phyloP scores from a whole-genome alignment of 371 early-diverging fungal species.

The Saksenaea vasiformis region DNA sequence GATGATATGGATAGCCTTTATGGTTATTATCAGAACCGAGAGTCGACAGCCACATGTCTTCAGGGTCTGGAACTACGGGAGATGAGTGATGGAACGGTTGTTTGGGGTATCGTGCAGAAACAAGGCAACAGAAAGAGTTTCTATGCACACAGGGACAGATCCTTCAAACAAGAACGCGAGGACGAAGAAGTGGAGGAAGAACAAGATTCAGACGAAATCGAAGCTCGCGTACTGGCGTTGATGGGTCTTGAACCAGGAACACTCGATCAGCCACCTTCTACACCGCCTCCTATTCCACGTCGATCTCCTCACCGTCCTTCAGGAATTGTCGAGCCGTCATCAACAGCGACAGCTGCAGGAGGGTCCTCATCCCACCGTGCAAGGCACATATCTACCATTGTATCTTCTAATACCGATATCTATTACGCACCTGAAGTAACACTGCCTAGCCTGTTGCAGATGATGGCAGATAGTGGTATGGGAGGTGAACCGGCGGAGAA shows the following conservation, averaged over 20 bases:
- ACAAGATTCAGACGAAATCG: constrained; percentile 10
- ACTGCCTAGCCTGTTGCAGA: constrained; percentile 36
- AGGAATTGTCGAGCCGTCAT: constrained; percentile 10
- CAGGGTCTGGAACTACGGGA: constrained; percentile 52
- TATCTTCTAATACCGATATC: constrained; percentile 29
- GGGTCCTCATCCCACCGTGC: constrained; percentile 6
- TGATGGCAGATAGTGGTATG: constrained; percentile 29
- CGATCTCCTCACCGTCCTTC: constrained; percentile 39
- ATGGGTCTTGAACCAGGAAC: constrained; percentile 10
- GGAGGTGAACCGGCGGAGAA: constrained; percentile 1
- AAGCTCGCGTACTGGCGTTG: constrained; percentile 12
- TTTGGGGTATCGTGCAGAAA: constrained; percentile 47
- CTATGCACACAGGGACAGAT: constrained; percentile 16
- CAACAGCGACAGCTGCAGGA: background rate
- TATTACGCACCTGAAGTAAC: constrained; percentile 43
- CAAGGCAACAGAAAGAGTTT: constrained; percentile 35
- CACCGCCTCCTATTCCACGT: constrained; percentile 42
- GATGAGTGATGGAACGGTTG: constrained; percentile 50
- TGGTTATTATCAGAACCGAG: constrained; percentile 18
- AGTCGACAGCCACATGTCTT: constrained; percentile 10
- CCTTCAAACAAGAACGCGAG: constrained; percentile 2
- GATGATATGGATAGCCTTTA: constrained; percentile 20
- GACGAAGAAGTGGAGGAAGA: constrained; percentile 15
- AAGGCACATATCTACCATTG: constrained; percentile 16
- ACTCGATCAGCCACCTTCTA: background rate